Base-by-base conservation (phyloP, 1,284 basidiomycete genomes). In the Heterobasidion occidentale region DNA sequence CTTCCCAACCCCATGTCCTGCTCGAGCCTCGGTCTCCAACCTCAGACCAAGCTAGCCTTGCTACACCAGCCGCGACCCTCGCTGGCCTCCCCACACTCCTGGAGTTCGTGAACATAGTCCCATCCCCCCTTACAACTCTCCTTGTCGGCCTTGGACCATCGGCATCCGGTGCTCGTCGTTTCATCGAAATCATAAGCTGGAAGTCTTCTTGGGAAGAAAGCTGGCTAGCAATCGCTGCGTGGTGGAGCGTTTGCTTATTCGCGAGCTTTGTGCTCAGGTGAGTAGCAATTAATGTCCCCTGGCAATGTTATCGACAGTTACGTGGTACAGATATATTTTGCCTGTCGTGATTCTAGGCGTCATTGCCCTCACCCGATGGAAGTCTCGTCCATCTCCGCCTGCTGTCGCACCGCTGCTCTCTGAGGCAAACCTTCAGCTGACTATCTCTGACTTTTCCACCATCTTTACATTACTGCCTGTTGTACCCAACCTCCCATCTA, bases 161-260 rank as follows among this genome's bases (percentile, higher is more conserved):
- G 19, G 78, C 92, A 38, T 70, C 79, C 15, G 59, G 62, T 7
- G 52, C 80, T 9, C 74, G 83, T n/a, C 72, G 71, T 57, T 53
- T 68, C 0, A 65, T 79, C 2, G 81, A 91, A 65, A 70, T 88
- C 0, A 38, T 84, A 9, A 77, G 75, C 59, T 94, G 91, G 91
- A 72, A 76, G 48, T 70, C 76, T 0, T 66, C 73, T 20, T 82
- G 81, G 74, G 81, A 86, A 58, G 80, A 90, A 56, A 81, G 83
- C 61, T 88, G 81, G 75, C 77, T 92, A 2, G 68, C 80, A 0
- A 68, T 94, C 34, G 84, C 77, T 0, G 67, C 67, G 0, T 92
- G 90, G 90, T 94, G 91, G 89, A 78, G 78, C 0, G 36, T 84
- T n/a, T 92, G 89, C 70, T 73, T 93, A 45, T 75, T 86, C 33